A percentile compares a stretch with the other conserved stretches of the same genome.
phyloP scores from a whole-genome alignment of 208 protist genomes.

The Blastocrithidia nonstop region DNA sequence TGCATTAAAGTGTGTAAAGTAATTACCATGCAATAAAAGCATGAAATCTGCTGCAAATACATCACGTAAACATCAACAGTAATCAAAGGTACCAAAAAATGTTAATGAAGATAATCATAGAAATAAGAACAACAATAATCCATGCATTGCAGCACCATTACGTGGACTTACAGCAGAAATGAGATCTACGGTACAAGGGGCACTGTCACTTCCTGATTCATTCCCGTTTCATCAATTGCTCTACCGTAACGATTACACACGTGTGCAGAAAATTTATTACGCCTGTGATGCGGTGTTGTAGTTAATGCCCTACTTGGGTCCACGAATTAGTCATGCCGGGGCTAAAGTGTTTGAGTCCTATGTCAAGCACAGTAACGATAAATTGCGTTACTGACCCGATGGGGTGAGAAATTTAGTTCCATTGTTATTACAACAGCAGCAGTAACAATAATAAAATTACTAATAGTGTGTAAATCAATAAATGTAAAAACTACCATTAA shows the following conservation, averaged over 20 bases:
- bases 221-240: conserved; percentile 48
- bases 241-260: conserved; percentile 31
- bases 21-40: conserved; percentile 15
- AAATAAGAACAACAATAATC: neutral
- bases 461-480: too few species aligned
- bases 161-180: conserved; percentile 19
- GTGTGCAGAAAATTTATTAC: conserved; percentile 73
- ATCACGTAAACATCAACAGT: too few species aligned
- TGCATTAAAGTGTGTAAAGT: conserved; percentile 60
- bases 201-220: conserved; percentile 28
- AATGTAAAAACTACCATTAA: too few species aligned
- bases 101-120: neutral
- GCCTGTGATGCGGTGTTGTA: conserved; percentile 25
- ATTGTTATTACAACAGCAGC: conserved; percentile 35
- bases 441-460: too few species aligned
- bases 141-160: conserved; percentile 9
- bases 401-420: conserved; percentile 30
- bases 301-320: conserved; percentile 32
- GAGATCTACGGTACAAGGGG: conserved; percentile 17
- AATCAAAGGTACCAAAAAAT: too few species aligned
- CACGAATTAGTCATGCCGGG: conserved; percentile 62
- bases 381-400: conserved; percentile 58
- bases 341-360: conserved; percentile 72
- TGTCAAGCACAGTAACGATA: conserved; percentile 65
- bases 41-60: too few species aligned